Percentiles rank a stretch among this genome's conserved stretches.
Conservation (phyloP, 495 filamentous ascomycete genomes). For the Cryomyces minteri region DNA sequence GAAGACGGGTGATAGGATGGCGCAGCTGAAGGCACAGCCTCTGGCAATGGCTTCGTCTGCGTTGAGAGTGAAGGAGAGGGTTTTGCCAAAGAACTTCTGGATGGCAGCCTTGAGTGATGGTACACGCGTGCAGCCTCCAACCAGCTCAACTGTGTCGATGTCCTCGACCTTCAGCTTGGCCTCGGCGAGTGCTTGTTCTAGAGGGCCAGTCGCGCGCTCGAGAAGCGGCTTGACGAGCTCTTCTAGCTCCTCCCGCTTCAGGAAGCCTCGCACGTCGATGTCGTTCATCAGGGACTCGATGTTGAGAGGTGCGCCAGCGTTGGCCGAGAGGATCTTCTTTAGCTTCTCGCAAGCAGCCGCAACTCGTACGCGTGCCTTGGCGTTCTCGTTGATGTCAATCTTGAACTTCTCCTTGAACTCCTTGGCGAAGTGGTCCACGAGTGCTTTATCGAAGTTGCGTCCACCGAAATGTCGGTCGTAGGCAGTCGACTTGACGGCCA, state of each 20-base stretch:
- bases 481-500: conserved; percentile 81
- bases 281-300: conserved; percentile 99
- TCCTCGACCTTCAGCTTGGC: conserved; percentile 79
- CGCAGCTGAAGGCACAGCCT: conserved; percentile 94
- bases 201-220: conserved; percentile 46
- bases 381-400: conserved; percentile 54
- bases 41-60: conserved; percentile 95
- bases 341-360: conserved; percentile 82
- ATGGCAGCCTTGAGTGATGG: conserved; percentile 83
- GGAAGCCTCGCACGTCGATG: conserved; percentile 68
- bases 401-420: conserved; percentile 48
- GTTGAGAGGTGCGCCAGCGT: conserved; percentile 82
- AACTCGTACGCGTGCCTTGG: conserved; percentile 76
- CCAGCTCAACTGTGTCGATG: conserved; percentile 85
- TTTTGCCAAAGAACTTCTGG: conserved; percentile 77
- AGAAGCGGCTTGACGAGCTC: conserved; percentile 74
- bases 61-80: conserved; percentile 90
- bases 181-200: conserved; percentile 84
- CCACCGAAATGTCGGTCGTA: conserved; percentile 95
- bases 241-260: conserved; percentile 92
- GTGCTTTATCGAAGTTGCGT: conserved; percentile 85
- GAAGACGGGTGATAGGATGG: conserved; percentile 95
- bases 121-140: conserved; percentile 90
- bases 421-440: conserved; percentile 84
- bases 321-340: conserved; percentile 98